Percentiles rank a stretch among this genome's conserved stretches.
Evolutionary conservation across 192 early-diverging fungal genomes (phyloP).

Genomic region (Entrophospora sp.): DNA sequence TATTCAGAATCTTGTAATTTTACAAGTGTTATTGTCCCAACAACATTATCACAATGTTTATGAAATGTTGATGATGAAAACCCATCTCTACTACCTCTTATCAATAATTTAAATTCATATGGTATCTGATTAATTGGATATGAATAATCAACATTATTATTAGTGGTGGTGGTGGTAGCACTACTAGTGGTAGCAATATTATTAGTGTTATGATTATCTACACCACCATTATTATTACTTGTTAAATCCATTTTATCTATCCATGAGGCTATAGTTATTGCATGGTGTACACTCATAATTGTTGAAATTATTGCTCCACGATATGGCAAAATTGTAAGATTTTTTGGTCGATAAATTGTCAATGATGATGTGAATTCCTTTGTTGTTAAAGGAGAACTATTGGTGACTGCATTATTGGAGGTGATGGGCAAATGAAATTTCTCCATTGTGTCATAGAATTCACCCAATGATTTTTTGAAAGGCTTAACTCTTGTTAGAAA

Average conservation of each 20-base stretch:
- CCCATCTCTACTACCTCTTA: conserved; percentile 14
- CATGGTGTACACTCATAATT: too few species aligned
- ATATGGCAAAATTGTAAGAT: too few species aligned
- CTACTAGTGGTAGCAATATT: neutral
- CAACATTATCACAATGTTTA: neutral
- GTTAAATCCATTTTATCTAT: too few species aligned
- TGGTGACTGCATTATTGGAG: too few species aligned
- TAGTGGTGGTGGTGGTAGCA: neutral
- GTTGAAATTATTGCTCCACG: too few species aligned
- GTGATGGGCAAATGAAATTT: too few species aligned
- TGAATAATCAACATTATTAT: neutral
- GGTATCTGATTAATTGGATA: neutral
- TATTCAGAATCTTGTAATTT: neutral
- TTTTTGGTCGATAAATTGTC: too few species aligned
- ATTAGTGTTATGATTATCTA: too few species aligned
- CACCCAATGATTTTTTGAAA: neutral
- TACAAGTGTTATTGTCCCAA: neutral
- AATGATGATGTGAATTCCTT: too few species aligned
- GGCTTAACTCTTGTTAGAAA: neutral
- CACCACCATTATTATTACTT: too few species aligned
- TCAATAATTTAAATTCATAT: conserved; percentile 10
- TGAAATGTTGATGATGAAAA: neutral
- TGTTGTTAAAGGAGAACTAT: neutral
- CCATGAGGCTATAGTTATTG: too few species aligned
- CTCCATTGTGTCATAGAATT: neutral